A percentile compares a stretch with the other conserved stretches of the same genome.
Conservation (phyloP, 805 yeast species). For the Ogataea ramenticola region DNA sequence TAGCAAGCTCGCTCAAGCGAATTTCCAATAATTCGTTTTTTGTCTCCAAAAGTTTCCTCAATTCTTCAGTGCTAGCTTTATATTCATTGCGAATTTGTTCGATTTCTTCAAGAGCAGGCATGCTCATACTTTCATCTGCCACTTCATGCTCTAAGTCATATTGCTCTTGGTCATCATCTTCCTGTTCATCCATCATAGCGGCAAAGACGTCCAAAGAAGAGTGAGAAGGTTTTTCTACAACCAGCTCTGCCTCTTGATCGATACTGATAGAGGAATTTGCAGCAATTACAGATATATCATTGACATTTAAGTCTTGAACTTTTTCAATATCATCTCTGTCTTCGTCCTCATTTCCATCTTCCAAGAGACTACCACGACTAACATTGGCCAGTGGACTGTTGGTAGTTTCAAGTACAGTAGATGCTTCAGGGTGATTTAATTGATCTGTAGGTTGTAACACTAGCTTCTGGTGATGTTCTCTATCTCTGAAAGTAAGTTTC, state of each 20-base stretch:
- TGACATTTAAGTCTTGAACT: neutral
- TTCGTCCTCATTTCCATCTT: slow-evolving; percentile 19
- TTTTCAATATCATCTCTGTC: slow-evolving; percentile 17
- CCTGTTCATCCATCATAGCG: slow-evolving; percentile 15
- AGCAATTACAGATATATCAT: slow-evolving; percentile 16
- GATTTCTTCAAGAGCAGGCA: slow-evolving; percentile 3
- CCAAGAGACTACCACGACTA: slow-evolving; percentile 19
- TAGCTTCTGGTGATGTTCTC: neutral
- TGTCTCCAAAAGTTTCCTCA: slow-evolving; percentile 1
- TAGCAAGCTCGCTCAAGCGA: neutral
- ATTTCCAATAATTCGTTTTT: neutral
- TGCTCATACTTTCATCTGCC: slow-evolving; percentile 1
- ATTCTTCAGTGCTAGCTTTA: slow-evolving; percentile 1
- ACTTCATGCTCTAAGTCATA: slow-evolving; percentile 6
- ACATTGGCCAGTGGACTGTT: slow-evolving; percentile 26
- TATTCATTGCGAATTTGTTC: slow-evolving; percentile 2
- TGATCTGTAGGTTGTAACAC: neutral
- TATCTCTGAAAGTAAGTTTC: neutral
- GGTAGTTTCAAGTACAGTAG: slow-evolving; percentile 10
- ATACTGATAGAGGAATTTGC: slow-evolving; percentile 13
- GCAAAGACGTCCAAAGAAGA: slow-evolving; percentile 15
- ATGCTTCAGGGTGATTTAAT: slow-evolving; percentile 1
- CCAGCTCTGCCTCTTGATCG: slow-evolving; percentile 4
- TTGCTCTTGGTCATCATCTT: slow-evolving; percentile 9
- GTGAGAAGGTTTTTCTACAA: slow-evolving; percentile 10